Evolutionary conservation across 106 monocot species (phyloP).

Genomic region (Dendrobium nobile): DNA sequence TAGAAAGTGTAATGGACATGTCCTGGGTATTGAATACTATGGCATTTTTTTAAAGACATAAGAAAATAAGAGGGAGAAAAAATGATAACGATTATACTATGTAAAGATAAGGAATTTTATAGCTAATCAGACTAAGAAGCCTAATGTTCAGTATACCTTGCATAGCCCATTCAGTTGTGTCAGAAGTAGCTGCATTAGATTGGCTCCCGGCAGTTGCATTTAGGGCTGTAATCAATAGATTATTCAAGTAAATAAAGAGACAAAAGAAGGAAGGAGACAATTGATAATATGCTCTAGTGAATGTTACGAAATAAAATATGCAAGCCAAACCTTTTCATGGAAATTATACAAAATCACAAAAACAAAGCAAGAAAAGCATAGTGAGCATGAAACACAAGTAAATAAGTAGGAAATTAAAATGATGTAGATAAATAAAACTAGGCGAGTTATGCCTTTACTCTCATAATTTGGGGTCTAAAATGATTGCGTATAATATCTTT

Average conservation of each 20-base stretch:
- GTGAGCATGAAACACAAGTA: neutral
- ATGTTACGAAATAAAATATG: neutral
- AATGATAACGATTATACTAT: neutral
- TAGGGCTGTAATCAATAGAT: conserved; percentile 24
- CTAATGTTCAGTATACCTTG: conserved; percentile 46
- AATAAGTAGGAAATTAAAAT: neutral
- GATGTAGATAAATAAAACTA: neutral
- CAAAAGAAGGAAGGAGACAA: neutral
- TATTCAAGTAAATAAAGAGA: neutral
- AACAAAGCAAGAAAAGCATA: neutral
- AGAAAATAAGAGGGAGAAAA: neutral
- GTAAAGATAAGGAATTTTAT: neutral
- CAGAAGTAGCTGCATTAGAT: conserved; percentile 37
- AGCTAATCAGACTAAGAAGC: neutral
- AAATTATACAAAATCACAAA: neutral
- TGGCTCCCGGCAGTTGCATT: conserved; percentile 41
- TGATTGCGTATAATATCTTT: neutral
- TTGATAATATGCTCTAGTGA: neutral
- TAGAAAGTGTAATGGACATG: neutral
- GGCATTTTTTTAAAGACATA: neutral
- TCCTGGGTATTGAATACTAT: neutral
- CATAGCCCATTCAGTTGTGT: conserved; percentile 81
- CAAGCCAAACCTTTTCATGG: neutral
- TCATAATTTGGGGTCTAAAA: neutral
- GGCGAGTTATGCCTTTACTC: neutral